A percentile compares a stretch with the other conserved stretches of the same genome.
These are phyloP conservation scores for Chimonanthus salicifolius DNA, from an alignment of 164 flowering plant genomes.

Conservation along the genomic window DNA sequence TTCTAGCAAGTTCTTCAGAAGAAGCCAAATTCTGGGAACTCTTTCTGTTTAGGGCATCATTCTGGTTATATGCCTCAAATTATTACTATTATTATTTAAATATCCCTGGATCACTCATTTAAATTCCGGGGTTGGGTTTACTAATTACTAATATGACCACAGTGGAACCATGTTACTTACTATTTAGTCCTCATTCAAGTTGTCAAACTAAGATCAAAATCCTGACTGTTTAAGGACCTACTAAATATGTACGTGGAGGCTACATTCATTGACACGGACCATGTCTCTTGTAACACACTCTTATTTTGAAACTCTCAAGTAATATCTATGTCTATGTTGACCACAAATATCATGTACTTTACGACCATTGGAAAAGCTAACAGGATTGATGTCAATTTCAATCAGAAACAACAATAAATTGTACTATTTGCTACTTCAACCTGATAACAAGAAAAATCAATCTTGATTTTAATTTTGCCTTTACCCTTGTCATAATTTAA, in stretches of 20 bases:
- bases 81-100: too few species aligned
- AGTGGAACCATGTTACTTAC: neutral
- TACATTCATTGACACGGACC: neutral
- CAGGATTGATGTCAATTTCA: neutral
- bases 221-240: neutral
- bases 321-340: neutral
- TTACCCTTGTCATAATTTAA: neutral
- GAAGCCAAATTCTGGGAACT: too few species aligned
- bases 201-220: too few species aligned
- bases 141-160: neutral
- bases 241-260: neutral
- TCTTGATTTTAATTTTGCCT: neutral
- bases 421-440: neutral
- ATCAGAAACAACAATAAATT: neutral
- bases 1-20: too few species aligned
- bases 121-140: too few species aligned
- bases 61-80: too few species aligned
- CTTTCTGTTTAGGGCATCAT: too few species aligned
- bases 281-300: neutral
- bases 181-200: neutral
- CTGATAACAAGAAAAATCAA: neutral
- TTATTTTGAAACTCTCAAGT: neutral
- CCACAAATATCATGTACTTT: too few species aligned
- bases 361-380: neutral
- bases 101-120: neutral